Base-by-base conservation (phyloP, 192 early-diverging fungal species). In the Rhizophagus sp. region DNA sequence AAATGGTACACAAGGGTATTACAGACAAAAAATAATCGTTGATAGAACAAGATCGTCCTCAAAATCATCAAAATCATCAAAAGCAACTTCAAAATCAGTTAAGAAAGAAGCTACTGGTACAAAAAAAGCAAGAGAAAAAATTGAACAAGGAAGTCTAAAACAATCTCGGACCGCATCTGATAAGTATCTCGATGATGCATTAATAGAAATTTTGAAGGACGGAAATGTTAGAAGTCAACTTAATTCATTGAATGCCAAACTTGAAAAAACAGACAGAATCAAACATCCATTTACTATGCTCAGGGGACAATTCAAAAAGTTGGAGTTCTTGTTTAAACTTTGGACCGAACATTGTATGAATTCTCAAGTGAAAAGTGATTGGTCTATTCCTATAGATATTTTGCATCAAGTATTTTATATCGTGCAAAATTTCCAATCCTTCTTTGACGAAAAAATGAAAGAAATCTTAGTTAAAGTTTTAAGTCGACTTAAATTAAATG, bases 291-390 rank as follows among this genome's bases (percentile, higher is more conserved):
- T 25, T 13, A 19, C 61, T 5, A 57, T 57, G 24, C 5, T 72
- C 4, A 17, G 10, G 10, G 49, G 10, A 25, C 65, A 79, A 24
- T 27, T 79, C 39, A 52, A 25, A 19, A 49, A 79, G 17, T 67
- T 79, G 50, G 64, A 85, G 27, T 9, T 75, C 2, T 78, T 73
- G 33, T 17, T 64, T 22, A 71, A 81, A 49, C 62, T 71, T 36
- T 81, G 63, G 75, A 33, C 65, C 5, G n/a, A 79, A 44, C 7
- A 62, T 61, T 57, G 67, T 27, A 62, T 50, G 13, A 24, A 30
- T 69, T 11, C 52, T n/a, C 34, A 27, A 0, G 47, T 24, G 22
- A 49, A 5, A 9, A 73, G 22, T 13, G 9, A 41, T 34, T 39
- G 19, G 34, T 15, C 13, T 39, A 19, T 73, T 73, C 44, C 78